These are phyloP conservation scores for Neurospora sp. DNA, from an alignment of 2,329 filamentous ascomycete genomes.

Conservation along the genomic window DNA sequence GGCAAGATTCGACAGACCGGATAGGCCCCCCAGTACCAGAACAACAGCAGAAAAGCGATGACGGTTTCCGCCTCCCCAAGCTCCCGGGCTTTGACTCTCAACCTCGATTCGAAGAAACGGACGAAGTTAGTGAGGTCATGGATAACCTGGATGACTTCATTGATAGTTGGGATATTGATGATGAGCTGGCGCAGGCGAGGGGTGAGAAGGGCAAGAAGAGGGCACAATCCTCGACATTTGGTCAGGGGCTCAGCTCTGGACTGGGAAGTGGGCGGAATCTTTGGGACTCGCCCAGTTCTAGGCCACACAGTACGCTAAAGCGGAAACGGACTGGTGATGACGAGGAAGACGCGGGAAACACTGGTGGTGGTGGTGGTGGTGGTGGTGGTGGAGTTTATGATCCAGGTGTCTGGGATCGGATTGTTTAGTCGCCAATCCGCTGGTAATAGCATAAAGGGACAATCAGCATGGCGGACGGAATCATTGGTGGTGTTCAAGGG, in stretches of 20 bases:
- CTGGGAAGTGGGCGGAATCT: neutral
- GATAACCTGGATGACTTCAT: conserved; percentile 37
- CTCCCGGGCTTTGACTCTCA: neutral
- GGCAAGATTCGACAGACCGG: neutral
- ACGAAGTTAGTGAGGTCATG: conserved; percentile 37
- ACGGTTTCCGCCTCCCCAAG: neutral
- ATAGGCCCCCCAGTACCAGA: neutral
- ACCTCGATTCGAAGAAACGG: neutral
- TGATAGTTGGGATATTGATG: conserved; percentile 27
- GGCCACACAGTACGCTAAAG: neutral
- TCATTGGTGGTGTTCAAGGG: neutral
- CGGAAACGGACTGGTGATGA: neutral
- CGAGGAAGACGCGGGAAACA: neutral
- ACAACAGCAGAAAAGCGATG: neutral
- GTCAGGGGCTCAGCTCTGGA: neutral
- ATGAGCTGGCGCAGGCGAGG: conserved; percentile 25
- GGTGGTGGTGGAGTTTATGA: neutral
- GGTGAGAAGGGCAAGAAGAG: conserved; percentile 6
- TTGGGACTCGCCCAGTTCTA: neutral
- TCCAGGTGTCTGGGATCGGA: neutral
- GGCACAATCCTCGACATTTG: neutral
- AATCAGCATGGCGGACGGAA: neutral
- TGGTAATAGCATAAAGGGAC: neutral
- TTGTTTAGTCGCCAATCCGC: neutral
- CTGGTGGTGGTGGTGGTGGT: too few relatives aligned